A percentile compares a stretch with the other conserved stretches of the same genome.
Conservation (phyloP, 1,139 yeast species). For the Blastobotrys arbuscula region DNA sequence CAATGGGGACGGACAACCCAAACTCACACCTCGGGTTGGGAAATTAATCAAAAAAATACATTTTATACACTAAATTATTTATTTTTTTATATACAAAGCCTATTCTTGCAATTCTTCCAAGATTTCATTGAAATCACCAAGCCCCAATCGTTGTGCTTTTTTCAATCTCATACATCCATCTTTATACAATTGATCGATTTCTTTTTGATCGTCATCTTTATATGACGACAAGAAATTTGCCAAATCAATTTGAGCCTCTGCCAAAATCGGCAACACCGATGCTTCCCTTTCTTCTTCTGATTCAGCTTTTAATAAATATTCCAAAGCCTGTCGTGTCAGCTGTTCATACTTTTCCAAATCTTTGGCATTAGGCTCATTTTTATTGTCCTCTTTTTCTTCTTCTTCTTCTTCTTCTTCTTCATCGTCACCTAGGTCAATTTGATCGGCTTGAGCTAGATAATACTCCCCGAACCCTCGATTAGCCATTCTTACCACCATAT, state of each 20-base stretch:
- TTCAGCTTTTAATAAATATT: conserved; percentile 52
- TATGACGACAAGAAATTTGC: conserved; percentile 51
- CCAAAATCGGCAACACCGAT: conserved; percentile 70
- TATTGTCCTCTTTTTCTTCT: conserved; percentile 28
- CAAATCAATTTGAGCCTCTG: conserved; percentile 75
- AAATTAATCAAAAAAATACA: no score
- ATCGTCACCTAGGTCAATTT: conserved; percentile 33
- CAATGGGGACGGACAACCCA: no score
- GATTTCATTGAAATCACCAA: conserved; percentile 33
- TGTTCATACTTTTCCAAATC: conserved; percentile 20
- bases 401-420: conserved; percentile 23
- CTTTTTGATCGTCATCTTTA: conserved; percentile 16
- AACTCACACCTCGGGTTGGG: no score
- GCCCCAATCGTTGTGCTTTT: conserved; percentile 33
- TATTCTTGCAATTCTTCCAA: conserved; percentile 28
- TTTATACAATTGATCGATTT: conserved; percentile 37
- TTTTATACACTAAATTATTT: no score
- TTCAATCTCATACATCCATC: conserved; percentile 48
- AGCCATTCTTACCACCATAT: conserved; percentile 24
- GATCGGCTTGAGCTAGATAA: conserved; percentile 31
- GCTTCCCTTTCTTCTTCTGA: conserved; percentile 57
- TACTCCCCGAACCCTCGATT: conserved; percentile 33
- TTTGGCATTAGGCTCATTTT: conserved; percentile 28
- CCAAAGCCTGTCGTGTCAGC: conserved; percentile 43
- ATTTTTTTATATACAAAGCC: no score